Percentiles rank a stretch among this genome's conserved stretches.
phyloP scores from a whole-genome alignment of 768 basidiomycete species.

The Vararia minispora region DNA sequence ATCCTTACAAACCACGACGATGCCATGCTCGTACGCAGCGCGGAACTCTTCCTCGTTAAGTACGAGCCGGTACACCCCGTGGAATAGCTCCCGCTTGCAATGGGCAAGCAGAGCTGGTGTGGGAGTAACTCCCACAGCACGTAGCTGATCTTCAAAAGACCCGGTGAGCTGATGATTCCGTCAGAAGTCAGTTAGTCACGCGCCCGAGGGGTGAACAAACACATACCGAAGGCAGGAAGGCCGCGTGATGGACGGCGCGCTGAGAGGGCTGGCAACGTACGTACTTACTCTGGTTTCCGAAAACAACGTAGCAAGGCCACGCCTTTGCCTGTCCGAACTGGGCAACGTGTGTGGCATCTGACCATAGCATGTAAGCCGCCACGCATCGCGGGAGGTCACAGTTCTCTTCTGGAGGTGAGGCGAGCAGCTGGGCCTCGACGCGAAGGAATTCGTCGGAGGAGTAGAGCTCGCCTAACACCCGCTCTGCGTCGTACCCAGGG shows the following conservation, averaged over 20 bases:
- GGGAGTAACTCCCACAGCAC: conserved; percentile 4
- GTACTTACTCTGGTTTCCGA: conserved; percentile 34
- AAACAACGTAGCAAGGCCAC: conserved; percentile 30
- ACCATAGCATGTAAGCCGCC: conserved; percentile 9
- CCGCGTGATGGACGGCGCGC: conserved; percentile 29
- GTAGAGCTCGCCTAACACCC: background rate
- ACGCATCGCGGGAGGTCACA: conserved; percentile 14
- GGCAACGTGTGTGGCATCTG: conserved; percentile 22
- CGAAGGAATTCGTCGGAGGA: background rate
- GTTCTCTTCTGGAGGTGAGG: conserved; percentile 9
- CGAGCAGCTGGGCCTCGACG: background rate
- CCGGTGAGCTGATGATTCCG: conserved; percentile 25
- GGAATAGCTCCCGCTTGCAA: conserved; percentile 21
- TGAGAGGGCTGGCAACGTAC: conserved; percentile 19
- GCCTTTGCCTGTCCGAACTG: conserved; percentile 19
- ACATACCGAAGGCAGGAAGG: conserved; percentile 30
- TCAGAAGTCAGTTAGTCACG: no score
- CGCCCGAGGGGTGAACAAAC: conserved; percentile 1
- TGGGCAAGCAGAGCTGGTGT: conserved; percentile 18
- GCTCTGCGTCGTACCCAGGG: background rate
- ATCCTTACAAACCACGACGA: conserved; percentile 18
- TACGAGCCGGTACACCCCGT: conserved; percentile 13
- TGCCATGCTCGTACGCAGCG: conserved; percentile 15
- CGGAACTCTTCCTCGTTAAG: conserved; percentile 15
- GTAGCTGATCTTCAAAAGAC: background rate